Percentiles rank a stretch among this genome's conserved stretches.
Conservation (phyloP, 2,329 filamentous ascomycete genomes). For the Fusarium metavorans region DNA sequence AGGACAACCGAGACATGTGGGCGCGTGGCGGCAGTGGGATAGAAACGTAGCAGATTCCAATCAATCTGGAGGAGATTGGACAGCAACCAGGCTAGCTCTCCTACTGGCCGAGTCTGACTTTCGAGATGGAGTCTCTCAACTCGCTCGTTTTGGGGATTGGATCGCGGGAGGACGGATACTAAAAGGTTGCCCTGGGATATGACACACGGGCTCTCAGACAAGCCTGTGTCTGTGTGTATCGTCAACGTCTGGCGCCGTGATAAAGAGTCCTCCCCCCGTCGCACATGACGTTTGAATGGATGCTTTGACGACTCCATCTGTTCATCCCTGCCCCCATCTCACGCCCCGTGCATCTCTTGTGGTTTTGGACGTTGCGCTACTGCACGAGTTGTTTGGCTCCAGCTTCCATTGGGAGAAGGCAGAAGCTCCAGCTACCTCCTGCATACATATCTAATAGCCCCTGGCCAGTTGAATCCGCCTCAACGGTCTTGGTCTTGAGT, state of each 20-base stretch:
- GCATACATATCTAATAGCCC: background rate
- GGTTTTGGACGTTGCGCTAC: conserved; percentile 11
- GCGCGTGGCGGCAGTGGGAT: background rate
- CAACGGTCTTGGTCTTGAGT: background rate
- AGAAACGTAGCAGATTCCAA: conserved; percentile 36
- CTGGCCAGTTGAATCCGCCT: conserved; percentile 7
- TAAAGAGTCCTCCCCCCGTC: conserved; percentile 17
- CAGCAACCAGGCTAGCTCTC: conserved; percentile 14
- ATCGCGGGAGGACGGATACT: conserved; percentile 8
- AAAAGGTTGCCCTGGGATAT: conserved; percentile 43
- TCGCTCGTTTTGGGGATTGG: conserved; percentile 7
- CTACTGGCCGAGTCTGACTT: background rate
- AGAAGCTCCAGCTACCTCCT: background rate
- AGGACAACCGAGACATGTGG: conserved; percentile 19
- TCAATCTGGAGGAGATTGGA: conserved; percentile 40
- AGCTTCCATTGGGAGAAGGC: background rate
- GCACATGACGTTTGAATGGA: background rate
- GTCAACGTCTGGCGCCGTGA: conserved; percentile 4
- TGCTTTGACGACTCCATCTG: conserved; percentile 11
- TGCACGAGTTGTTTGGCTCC: conserved; percentile 1
- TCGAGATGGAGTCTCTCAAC: conserved; percentile 7
- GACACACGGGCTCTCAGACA: conserved; percentile 11
- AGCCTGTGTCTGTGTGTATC: background rate
- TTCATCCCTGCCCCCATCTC: conserved; percentile 19
- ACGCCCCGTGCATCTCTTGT: background rate